Evolutionary conservation across 2,329 filamentous ascomycete genomes (phyloP), one percentile per base, ranked within the genome.

Genomic region (Meredithiella fracta): DNA sequence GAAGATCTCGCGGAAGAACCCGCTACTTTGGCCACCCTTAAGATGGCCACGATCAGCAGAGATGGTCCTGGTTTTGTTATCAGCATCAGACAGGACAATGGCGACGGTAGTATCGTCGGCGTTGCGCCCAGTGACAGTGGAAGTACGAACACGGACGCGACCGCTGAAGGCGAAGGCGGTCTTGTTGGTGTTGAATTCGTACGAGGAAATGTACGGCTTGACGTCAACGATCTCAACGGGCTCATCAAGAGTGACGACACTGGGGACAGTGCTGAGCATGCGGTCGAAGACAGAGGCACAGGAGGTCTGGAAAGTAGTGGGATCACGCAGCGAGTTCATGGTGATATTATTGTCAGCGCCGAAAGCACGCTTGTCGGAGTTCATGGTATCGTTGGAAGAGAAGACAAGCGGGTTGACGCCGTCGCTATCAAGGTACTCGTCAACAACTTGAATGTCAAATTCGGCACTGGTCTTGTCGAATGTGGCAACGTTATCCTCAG

Each of bases 351-450:
- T 65, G 59, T 76, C 73, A 0, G 71, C 66, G 26, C 60, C 62
- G 59, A 72, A 76, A 22, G 75, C 67, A 2, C 66, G 65, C 55
- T 63, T 64, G 59, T 76, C 73, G 0, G 72, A 73, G 59, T 64
- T 66, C 4, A 64, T 61, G 1, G 67, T 68, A 2, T 64, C 62
- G 56, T 73, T 70, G 38, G 65, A 62, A 1, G 65, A 66, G 47
- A 69, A 65, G 0, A 71, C 67, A 22, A 76, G 63, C 1, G 72
- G 69, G 61, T 75, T 69, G 29, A 65, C 66, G 20, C 70, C 69
- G 0, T 65, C 67, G 3, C 68, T 68, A 17, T 64, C 64, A 7
- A 75, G 52, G 51, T 71, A 75, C 56, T 74, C 70, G 0, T 66
- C 66, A 3, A 69, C 71, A 49, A 75, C 65, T 0, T 62, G 65